Percentiles rank a stretch among this genome's conserved stretches.
Conservation (phyloP, 768 basidiomycete species). For the button mushroom (Agaricus bisporus) region DNA sequence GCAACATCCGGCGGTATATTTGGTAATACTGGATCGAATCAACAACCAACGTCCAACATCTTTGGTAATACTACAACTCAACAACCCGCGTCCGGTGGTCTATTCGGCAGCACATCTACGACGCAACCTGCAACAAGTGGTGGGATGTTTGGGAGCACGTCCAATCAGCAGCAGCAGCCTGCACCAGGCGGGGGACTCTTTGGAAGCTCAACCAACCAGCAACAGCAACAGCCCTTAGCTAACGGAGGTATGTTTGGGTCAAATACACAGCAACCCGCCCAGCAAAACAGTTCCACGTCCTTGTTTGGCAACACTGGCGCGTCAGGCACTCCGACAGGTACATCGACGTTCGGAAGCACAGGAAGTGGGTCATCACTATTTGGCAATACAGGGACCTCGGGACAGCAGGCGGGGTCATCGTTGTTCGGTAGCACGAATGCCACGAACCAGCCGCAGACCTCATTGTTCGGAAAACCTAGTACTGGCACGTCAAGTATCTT, state of each 20-base stretch:
- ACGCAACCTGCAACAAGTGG: conserved; percentile 18
- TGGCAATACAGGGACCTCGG: neutral
- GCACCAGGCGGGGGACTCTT: conserved; percentile 24
- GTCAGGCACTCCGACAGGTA: neutral
- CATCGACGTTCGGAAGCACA: conserved; percentile 11
- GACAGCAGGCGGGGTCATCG: conserved; percentile 19
- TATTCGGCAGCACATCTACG: conserved; percentile 27
- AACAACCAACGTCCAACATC: conserved; percentile 12
- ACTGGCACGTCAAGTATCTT: conserved; percentile 2
- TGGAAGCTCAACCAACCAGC: conserved; percentile 19
- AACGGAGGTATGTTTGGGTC: conserved; percentile 27
- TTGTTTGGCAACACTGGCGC: conserved; percentile 6
- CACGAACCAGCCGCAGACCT: neutral
- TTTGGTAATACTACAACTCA: conserved; percentile 19
- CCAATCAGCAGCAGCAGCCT: conserved; percentile 15
- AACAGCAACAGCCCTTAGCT: conserved; percentile 17
- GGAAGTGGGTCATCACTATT: conserved; percentile 5
- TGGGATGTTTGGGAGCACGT: conserved; percentile 27
- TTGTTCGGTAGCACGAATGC: conserved; percentile 24
- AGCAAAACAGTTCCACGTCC: conserved; percentile 13
- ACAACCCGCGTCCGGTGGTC: conserved; percentile 15
- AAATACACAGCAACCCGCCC: conserved; percentile 23
- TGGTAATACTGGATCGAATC: conserved; percentile 10
- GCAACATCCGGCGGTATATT: conserved; percentile 11
- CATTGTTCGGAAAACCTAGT: neutral